Evolutionary conservation across 176 grass and related monocot genomes (phyloP).

Genomic region (Oryza nivara): DNA sequence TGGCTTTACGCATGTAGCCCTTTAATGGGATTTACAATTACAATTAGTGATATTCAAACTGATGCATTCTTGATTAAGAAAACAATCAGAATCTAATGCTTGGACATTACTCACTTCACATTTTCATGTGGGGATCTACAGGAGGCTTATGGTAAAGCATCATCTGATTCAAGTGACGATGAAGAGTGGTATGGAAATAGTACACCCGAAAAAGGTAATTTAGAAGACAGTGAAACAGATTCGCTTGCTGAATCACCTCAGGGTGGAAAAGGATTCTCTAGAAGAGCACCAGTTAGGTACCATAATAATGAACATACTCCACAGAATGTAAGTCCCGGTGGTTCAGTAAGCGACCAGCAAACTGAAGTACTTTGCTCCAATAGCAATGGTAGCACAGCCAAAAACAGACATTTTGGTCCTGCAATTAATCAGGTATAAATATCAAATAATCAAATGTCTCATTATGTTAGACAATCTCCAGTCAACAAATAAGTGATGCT

Average conservation of each 20-base stretch:
- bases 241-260: constrained; percentile 35
- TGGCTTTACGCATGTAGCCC: not conserved
- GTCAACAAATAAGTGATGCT: not conserved
- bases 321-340: constrained; percentile 7
- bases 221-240: constrained; percentile 52
- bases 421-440: constrained; percentile 50
- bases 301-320: constrained; percentile 40
- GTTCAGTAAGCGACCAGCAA: constrained; percentile 36
- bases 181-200: constrained; percentile 78
- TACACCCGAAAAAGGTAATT: constrained; percentile 47
- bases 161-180: constrained; percentile 72
- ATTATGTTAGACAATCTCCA: not conserved
- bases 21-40: not conserved
- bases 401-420: constrained; percentile 45
- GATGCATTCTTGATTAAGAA: not conserved
- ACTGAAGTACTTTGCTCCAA: constrained; percentile 44
- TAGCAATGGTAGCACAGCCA: constrained; percentile 37
- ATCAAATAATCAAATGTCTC: constrained; percentile 9
- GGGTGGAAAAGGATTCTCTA: constrained; percentile 32
- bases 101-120: constrained; percentile 32
- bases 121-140: constrained; percentile 51
- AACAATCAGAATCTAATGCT: constrained; percentile 4
- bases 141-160: constrained; percentile 76
- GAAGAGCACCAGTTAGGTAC: constrained; percentile 24
- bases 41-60: not conserved